A percentile compares a stretch with the other conserved stretches of the same genome.
These are phyloP conservation scores for Lasiosphaeria miniovina DNA, from an alignment of 495 filamentous ascomycete genomes.

Conservation along the genomic window DNA sequence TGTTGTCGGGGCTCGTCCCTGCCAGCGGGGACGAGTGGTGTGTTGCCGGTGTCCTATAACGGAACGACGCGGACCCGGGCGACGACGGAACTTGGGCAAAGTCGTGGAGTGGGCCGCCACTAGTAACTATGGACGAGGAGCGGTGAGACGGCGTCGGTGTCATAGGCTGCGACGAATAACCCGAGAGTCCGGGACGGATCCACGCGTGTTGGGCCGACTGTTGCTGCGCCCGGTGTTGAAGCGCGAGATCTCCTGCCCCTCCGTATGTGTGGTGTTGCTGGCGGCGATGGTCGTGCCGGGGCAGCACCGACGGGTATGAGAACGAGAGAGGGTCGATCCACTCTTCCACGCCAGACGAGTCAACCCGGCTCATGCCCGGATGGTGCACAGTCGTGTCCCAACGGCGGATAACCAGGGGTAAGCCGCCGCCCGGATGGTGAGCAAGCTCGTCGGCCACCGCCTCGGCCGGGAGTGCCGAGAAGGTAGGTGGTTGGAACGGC, in stretches of 20 bases:
- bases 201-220: background rate
- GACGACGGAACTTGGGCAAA: conserved; percentile 8
- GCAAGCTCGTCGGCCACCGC: conserved; percentile 22
- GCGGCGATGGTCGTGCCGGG: conserved; percentile 10
- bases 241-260: background rate
- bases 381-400: conserved; percentile 26
- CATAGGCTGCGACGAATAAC: conserved; percentile 59
- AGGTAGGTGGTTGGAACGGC: conserved; percentile 30
- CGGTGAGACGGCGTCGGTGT: conserved; percentile 38
- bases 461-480: conserved; percentile 18
- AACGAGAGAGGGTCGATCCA: conserved; percentile 20
- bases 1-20: conserved; percentile 8
- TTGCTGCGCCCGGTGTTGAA: background rate
- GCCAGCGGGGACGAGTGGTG: conserved; percentile 17
- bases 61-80: background rate
- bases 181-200: conserved; percentile 29
- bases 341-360: conserved; percentile 12
- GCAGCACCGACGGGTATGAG: conserved; percentile 26
- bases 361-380: conserved; percentile 14
- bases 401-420: conserved; percentile 20
- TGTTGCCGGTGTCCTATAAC: conserved; percentile 11
- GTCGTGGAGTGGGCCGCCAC: conserved; percentile 5
- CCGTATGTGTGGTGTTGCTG: conserved; percentile 8
- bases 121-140: conserved; percentile 7
- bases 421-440: conserved; percentile 19